A percentile compares a stretch with the other conserved stretches of the same genome.
Conservation (phyloP, 2,329 filamentous ascomycete genomes). For the Rachicladosporium sp. region DNA sequence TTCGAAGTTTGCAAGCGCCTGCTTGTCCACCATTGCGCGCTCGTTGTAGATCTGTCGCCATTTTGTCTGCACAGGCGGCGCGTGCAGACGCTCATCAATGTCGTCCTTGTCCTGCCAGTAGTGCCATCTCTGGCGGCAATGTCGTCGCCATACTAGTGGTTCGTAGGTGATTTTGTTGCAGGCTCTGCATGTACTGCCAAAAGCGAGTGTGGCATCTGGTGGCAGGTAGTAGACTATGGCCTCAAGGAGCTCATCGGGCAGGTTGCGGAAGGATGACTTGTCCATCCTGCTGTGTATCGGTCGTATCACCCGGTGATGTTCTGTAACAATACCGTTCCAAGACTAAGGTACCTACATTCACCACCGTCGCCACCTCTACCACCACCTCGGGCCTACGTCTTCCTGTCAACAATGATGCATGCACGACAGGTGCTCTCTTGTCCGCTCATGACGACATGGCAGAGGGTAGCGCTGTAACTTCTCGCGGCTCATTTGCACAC, state of each 20-base stretch:
- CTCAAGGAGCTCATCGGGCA: slow-evolving; percentile 79
- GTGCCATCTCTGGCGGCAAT: slow-evolving; percentile 57
- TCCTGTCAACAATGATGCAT: too few relatives aligned
- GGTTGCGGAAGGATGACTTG: slow-evolving; percentile 13
- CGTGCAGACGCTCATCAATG: slow-evolving; percentile 43
- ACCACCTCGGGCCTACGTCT: too few relatives aligned
- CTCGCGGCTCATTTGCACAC: too few relatives aligned
- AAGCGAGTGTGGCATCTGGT: slow-evolving; percentile 37
- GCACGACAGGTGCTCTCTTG: too few relatives aligned
- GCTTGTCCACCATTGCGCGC: slow-evolving; percentile 22
- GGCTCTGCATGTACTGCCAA: slow-evolving; percentile 50
- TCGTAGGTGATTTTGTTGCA: slow-evolving; percentile 56
- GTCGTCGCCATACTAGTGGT: slow-evolving; percentile 64
- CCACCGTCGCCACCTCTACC: too few relatives aligned
- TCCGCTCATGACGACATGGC: too few relatives aligned
- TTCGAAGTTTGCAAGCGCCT: slow-evolving; percentile 39
- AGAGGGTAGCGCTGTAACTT: too few relatives aligned
- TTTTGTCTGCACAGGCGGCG: slow-evolving; percentile 20
- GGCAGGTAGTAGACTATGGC: slow-evolving; percentile 57
- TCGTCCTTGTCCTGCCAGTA: slow-evolving; percentile 62
- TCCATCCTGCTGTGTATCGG: slow-evolving; percentile 1
- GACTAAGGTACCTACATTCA: too few relatives aligned
- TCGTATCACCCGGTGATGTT: too few relatives aligned
- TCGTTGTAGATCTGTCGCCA: slow-evolving; percentile 52
- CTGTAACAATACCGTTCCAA: too few relatives aligned